Evolutionary conservation across 2,329 filamentous ascomycete genomes (phyloP).

Genomic region (Calonectria leucothoes): DNA sequence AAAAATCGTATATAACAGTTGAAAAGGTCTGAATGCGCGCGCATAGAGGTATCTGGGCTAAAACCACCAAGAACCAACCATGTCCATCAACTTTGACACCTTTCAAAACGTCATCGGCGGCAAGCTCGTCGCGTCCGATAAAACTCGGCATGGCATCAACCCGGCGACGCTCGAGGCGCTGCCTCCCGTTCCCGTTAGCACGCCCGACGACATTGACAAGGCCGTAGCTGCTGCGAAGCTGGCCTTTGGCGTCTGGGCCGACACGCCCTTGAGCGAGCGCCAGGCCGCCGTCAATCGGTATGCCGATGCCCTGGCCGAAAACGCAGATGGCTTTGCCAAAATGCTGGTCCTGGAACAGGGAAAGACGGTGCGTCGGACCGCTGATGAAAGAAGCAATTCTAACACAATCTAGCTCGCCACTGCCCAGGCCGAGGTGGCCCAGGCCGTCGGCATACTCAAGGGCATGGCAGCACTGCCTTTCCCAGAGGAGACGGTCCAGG

Average conservation of each 20-base stretch:
- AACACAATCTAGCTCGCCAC: neutral
- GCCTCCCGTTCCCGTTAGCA: conserved; percentile 62
- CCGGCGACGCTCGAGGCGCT: conserved; percentile 61
- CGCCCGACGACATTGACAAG: conserved; percentile 59
- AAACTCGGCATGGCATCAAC: conserved; percentile 62
- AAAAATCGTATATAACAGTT: neutral
- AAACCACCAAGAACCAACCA: neutral
- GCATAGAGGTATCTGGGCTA: too few species aligned
- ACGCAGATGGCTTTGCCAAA: conserved; percentile 27
- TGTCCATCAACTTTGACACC: conserved; percentile 2
- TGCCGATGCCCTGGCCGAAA: conserved; percentile 28
- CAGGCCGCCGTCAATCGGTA: conserved; percentile 34
- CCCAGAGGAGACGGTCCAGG: conserved; percentile 15
- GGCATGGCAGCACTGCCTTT: conserved; percentile 7
- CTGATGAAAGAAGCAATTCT: neutral
- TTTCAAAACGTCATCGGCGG: conserved; percentile 59
- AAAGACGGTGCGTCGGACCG: conserved; percentile 9
- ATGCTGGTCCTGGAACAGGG: conserved; percentile 22
- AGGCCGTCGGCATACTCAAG: neutral
- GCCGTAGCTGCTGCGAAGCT: conserved; percentile 60
- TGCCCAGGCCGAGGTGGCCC: neutral
- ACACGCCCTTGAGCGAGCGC: conserved; percentile 47
- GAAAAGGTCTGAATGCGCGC: too few species aligned
- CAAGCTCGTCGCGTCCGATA: conserved; percentile 57
- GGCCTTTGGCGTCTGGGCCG: conserved; percentile 60